Conservation (phyloP, 495 filamentous ascomycete genomes). For the Hapsidospora chrysogenum region DNA sequence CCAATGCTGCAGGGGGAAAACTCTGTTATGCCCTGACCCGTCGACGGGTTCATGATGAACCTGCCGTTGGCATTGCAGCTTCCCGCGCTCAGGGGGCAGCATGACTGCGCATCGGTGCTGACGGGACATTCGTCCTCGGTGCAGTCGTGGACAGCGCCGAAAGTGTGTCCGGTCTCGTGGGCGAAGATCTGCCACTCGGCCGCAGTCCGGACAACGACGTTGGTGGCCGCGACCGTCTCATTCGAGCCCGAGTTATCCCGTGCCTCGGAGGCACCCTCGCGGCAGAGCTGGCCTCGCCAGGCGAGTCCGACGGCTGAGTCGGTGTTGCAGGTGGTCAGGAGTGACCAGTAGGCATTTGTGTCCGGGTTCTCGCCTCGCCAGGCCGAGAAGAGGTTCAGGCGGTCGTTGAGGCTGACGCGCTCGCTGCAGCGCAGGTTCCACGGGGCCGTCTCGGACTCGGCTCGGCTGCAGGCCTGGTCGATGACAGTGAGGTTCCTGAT, state of each 20-base stretch:
- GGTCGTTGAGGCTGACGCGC: constrained; percentile 50
- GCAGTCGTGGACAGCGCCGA: constrained; percentile 94
- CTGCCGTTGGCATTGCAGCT: constrained; percentile 58
- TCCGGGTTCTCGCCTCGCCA: constrained; percentile 67
- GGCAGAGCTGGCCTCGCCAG: constrained; percentile 84
- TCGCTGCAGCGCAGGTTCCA: constrained; percentile 68
- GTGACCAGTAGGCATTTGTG: constrained; percentile 81
- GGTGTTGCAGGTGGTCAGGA: constrained; percentile 74
- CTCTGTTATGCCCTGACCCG: constrained; percentile 45
- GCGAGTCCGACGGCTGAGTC: constrained; percentile 79
- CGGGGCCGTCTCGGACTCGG: constrained; percentile 40
- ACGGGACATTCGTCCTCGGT: constrained; percentile 47
- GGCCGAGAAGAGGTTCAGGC: constrained; percentile 71
- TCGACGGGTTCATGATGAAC: constrained; percentile 95
- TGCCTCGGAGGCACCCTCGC: constrained; percentile 32
- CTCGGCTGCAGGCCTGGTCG: constrained; percentile 47
- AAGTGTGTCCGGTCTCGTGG: constrained; percentile 89
- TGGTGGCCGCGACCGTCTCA: constrained; percentile 65
- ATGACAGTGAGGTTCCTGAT: constrained; percentile 71
- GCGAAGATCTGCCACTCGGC: constrained; percentile 95
- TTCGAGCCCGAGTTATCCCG: constrained; percentile 20
- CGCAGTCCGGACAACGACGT: constrained; percentile 72
- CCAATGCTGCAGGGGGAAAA: constrained; percentile 86
- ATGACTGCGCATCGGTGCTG: constrained; percentile 44
- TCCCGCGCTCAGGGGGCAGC: constrained; percentile 59